A percentile compares a stretch with the other conserved stretches of the same genome.
Evolutionary conservation across 495 filamentous ascomycete genomes (phyloP).

Genomic region (Aspergillus saccharolyticus): DNA sequence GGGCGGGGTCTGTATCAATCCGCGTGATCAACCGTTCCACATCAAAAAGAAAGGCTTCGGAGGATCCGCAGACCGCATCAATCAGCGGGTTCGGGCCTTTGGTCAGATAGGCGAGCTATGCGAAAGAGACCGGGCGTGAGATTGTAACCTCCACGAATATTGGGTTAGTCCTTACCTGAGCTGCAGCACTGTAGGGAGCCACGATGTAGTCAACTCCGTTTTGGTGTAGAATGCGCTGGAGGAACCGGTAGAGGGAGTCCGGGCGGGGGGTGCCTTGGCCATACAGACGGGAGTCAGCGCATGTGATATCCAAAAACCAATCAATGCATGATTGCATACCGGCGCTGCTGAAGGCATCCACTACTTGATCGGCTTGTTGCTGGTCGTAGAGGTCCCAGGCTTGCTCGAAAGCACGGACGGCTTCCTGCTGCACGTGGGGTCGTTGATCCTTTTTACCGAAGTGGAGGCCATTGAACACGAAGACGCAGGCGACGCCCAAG

Average conservation of each 20-base stretch:
- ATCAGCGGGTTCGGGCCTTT: slow-evolving; percentile 61
- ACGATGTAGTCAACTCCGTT: slow-evolving; percentile 73
- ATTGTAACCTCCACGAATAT: neutral
- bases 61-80: slow-evolving; percentile 75
- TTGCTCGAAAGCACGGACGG: slow-evolving; percentile 44
- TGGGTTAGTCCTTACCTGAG: slow-evolving; percentile 59
- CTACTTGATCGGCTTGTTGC: slow-evolving; percentile 70
- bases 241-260: slow-evolving; percentile 60
- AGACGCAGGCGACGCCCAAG: slow-evolving; percentile 62
- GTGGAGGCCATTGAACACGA: slow-evolving; percentile 85
- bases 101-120: slow-evolving; percentile 76
- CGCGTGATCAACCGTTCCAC: slow-evolving; percentile 76
- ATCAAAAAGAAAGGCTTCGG: slow-evolving; percentile 85
- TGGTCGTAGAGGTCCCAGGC: slow-evolving; percentile 89
- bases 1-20: slow-evolving; percentile 62
- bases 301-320: neutral
- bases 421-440: slow-evolving; percentile 42
- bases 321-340: slow-evolving; percentile 47
- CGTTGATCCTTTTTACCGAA: slow-evolving; percentile 64
- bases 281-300: slow-evolving; percentile 19
- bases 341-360: slow-evolving; percentile 74
- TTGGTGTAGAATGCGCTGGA: slow-evolving; percentile 68
- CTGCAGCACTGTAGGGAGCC: slow-evolving; percentile 83
- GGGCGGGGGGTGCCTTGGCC: slow-evolving; percentile 49
- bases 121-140: slow-evolving; percentile 9